Evolutionary conservation across 208 protist species (phyloP), one percentile per base, ranked within the genome.

Genomic region (Phytomonas francai): DNA sequence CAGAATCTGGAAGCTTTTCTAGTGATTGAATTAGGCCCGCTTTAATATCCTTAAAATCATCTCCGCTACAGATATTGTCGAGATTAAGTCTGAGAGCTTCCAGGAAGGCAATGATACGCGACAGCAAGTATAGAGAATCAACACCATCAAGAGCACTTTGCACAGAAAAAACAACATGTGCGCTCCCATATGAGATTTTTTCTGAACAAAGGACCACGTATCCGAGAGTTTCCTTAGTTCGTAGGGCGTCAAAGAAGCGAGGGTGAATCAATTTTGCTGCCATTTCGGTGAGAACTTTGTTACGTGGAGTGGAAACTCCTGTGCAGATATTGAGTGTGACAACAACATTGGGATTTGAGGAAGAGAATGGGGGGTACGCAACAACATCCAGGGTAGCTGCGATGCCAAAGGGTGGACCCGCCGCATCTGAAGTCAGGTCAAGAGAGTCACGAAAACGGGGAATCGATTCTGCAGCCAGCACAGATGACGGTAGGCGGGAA

Each of bases 181-280:
- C 63, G 22, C 70, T 74, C 49, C 66, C 63, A 33, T 77, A 62
- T 32, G 69, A 49, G 16, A 57, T 71, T 25, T 64, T 33, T 0
- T 63, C 63, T 30, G 75, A 42, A 11, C 73, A 56, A 51, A 78
- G 76, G 2, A 96, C 91, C 57, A 93, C 64, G 67, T 96, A 96
- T 29, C 91, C 91, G 56, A 96, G 77, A 12, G 80, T 60, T 70
- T 96, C 88, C 11, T 69, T 61, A 16, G 91, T 96, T 59, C 91
- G 83, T 31, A 96, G 80, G 0, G 72, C 67, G 42, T 80, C 75
- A 75, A 93, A 94, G 70, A 92, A 96, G 22, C 56, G 61, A 34
- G 84, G 82, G 16, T 75, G 82, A 28, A 91, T 42, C 12, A 95
- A 67, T 42, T 74, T 73, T 36, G 76, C 54, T 3, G 77, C 72